Percentiles rank a stretch among this genome's conserved stretches.
Evolutionary conservation across 2,329 filamentous ascomycete genomes (phyloP).

Genomic region (Cytospora piceae): DNA sequence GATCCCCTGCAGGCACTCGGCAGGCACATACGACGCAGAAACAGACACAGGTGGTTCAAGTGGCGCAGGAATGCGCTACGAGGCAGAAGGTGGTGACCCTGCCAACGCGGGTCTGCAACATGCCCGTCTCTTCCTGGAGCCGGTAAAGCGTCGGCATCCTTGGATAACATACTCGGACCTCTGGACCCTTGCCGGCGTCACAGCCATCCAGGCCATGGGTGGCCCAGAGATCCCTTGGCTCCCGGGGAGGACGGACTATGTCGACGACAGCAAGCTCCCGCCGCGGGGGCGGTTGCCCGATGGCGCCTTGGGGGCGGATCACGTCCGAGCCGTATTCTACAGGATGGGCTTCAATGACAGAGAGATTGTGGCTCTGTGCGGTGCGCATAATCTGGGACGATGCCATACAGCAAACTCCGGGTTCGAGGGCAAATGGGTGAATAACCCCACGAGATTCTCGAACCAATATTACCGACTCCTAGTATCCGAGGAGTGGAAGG

Average conservation of each 20-base stretch:
- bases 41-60: conserved; percentile 67
- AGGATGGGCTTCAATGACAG: conserved; percentile 98
- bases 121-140: conserved; percentile 66
- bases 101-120: conserved; percentile 68
- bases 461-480: conserved; percentile 44
- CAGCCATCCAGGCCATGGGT: conserved; percentile 63
- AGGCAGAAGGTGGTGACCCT: conserved; percentile 65
- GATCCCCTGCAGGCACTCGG: conserved; percentile 54
- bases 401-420: conserved; percentile 58
- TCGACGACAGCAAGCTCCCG: conserved; percentile 63
- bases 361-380: conserved; percentile 89
- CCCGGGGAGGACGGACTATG: conserved; percentile 63
- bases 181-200: conserved; percentile 65
- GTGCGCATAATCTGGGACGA: conserved; percentile 85
- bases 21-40: conserved; percentile 63
- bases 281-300: conserved; percentile 71
- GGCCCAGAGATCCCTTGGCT: conserved; percentile 61
- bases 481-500: conserved; percentile 43
- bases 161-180: conserved; percentile 70
- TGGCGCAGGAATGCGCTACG: conserved; percentile 69
- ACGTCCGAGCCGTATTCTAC: conserved; percentile 89
- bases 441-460: conserved; percentile 43
- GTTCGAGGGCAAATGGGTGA: conserved; percentile 44
- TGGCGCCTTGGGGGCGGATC: conserved; percentile 73
- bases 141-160: conserved; percentile 59